Base-by-base conservation (phyloP, 1,284 basidiomycete species). In the Pseudozyma tsukubaensis region DNA sequence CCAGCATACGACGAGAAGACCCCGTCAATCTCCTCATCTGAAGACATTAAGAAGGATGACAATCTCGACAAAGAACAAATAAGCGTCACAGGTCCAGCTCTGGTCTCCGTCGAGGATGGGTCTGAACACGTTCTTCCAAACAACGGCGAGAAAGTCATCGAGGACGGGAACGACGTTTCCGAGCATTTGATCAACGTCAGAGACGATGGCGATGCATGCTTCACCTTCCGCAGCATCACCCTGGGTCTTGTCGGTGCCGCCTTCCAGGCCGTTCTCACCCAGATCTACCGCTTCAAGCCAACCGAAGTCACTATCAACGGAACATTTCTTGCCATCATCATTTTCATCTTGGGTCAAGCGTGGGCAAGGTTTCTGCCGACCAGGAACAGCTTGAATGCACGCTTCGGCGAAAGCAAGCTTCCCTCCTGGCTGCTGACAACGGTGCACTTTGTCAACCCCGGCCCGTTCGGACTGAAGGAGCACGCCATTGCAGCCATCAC, bases 401-500 rank as follows among this genome's bases (percentile, higher is more conserved):
- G 55, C 11, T 60, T 59, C 10, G 64, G 64, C 24, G 24, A 29
- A 4, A 87, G 87, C 11, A 3, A 14, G 5, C 24, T 63, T 11
- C 47, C 57, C 2, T 83, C 83, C 21, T 81, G 80, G 56, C 75
- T 89, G 12, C 86, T 80, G 3, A 84, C 85, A 7, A 34, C 86
- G 13, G 59, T 89, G 18, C 84, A 87, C 36, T 86, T 89, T 61
- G 79, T 90, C 73, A 91, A 91, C 69, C 89, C 89, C 8, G 88
- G 89, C 0, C 83, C 50, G 0, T 91, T 90, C 72, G 83, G 84
- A 3, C 78, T 91, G 59, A 91, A 91, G 86, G 76, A 85, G 88
- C 90, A 91, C 75, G 89, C 88, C 10, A 85, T 90, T 21, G 87
- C 89, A 9, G 87, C 89, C 7, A 84, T 91, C n/a, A 87, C 90